A percentile compares a stretch with the other conserved stretches of the same genome.
Conservation (phyloP, 2,329 filamentous ascomycete genomes). For the Xylaria digitata region DNA sequence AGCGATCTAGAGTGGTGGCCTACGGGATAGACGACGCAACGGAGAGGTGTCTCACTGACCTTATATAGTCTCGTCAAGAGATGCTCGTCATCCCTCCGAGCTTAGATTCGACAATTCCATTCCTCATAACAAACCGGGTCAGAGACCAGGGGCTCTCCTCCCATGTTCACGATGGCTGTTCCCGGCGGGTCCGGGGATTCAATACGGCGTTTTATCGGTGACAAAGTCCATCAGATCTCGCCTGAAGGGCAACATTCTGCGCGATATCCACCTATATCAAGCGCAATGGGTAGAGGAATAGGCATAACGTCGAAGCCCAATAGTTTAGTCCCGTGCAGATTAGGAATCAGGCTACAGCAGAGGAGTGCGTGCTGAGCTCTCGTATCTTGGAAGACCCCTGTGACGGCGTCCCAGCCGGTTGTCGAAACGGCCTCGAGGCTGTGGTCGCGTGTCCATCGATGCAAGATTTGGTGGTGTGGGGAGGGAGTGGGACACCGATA, state of each 20-base stretch:
- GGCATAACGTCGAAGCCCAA: conserved; percentile 12
- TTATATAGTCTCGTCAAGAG: conserved; percentile 24
- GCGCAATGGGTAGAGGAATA: background rate
- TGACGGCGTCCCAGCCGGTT: conserved; percentile 7
- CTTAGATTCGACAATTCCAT: background rate
- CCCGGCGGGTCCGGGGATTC: conserved; percentile 11
- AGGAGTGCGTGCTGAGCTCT: conserved; percentile 5
- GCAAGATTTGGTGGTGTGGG: conserved; percentile 4
- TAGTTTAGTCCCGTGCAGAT: conserved; percentile 19
- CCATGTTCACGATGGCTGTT: conserved; percentile 20
- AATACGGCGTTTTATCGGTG: conserved; percentile 6
- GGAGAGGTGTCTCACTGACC: conserved; percentile 8
- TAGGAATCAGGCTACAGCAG: conserved; percentile 9
- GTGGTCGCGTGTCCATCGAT: conserved; percentile 25
- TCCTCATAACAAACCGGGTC: background rate
- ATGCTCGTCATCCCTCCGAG: background rate
- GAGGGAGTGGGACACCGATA: conserved; percentile 4
- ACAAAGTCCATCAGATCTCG: background rate
- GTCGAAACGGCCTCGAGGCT: conserved; percentile 13
- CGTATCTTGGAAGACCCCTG: conserved; percentile 20
- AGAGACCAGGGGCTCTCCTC: background rate
- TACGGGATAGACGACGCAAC: background rate
- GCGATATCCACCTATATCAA: conserved; percentile 5
- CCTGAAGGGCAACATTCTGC: conserved; percentile 12
- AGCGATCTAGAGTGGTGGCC: background rate